Evolutionary conservation across 805 yeast genomes (phyloP).

Genomic region (Blastobotrys peoriensis): DNA sequence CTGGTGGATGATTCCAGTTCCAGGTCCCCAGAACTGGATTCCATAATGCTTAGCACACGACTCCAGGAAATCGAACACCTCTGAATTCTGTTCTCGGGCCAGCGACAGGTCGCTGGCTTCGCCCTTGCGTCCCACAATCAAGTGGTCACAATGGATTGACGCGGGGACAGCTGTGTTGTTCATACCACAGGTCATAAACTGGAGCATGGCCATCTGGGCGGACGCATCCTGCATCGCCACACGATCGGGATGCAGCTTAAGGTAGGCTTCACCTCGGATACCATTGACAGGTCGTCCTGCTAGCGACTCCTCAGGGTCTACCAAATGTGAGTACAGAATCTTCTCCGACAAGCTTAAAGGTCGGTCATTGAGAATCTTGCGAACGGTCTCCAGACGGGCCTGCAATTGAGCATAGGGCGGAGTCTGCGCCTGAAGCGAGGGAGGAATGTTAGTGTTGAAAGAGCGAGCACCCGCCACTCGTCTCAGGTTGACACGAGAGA

Average conservation of each 20-base stretch:
- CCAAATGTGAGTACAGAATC: constrained; percentile 86
- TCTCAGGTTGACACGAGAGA: background rate
- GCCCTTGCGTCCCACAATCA: constrained; percentile 94
- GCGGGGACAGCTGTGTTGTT: constrained; percentile 84
- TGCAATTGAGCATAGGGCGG: constrained; percentile 85
- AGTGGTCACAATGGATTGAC: constrained; percentile 96
- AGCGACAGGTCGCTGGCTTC: constrained; percentile 76
- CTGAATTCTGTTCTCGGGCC: constrained; percentile 82
- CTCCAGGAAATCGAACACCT: constrained; percentile 91
- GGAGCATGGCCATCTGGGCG: constrained; percentile 98
- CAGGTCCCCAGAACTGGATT: constrained; percentile 98
- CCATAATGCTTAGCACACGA: constrained; percentile 93
- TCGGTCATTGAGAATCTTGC: constrained; percentile 53
- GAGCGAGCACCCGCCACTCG: background rate
- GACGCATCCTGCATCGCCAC: constrained; percentile 99
- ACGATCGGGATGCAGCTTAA: constrained; percentile 92
- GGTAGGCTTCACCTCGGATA: constrained; percentile 80
- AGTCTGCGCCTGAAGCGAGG: constrained; percentile 44
- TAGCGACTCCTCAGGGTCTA: constrained; percentile 78
- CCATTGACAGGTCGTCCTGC: constrained; percentile 41
- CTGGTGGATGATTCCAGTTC: constrained; percentile 98
- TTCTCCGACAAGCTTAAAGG: constrained; percentile 95
- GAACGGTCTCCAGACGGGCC: constrained; percentile 56
- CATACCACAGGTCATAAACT: constrained; percentile 96
- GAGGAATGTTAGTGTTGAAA: background rate